Evolutionary conservation across 2,329 filamentous ascomycete genomes (phyloP).

Genomic region (Phaeomoniella chlamydospora): DNA sequence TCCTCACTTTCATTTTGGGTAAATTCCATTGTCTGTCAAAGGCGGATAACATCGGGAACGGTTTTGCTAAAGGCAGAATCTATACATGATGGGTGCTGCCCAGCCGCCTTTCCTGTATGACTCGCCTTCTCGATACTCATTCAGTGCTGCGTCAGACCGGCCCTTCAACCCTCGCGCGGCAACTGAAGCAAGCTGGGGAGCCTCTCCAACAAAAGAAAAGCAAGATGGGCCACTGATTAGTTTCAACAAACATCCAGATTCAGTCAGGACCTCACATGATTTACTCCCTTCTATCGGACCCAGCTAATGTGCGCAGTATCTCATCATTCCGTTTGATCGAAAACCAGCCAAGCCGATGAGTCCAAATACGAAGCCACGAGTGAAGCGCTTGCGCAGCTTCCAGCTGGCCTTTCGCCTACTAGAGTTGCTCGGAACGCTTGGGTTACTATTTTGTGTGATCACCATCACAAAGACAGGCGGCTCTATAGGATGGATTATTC

Average conservation of each 20-base stretch:
- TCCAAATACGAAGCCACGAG: slow-evolving; percentile 51
- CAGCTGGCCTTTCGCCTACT: slow-evolving; percentile 56
- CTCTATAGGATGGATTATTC: slow-evolving; percentile 58
- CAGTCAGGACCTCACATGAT: slow-evolving; percentile 32
- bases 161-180: slow-evolving; percentile 79
- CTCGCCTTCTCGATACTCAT: slow-evolving; percentile 35
- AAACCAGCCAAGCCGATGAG: slow-evolving; percentile 52
- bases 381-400: slow-evolving; percentile 53
- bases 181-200: slow-evolving; percentile 62
- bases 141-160: slow-evolving; percentile 35
- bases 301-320: slow-evolving; percentile 17
- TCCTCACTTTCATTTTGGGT: no score
- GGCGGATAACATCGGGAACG: no score
- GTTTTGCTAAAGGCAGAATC: no score
- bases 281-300: neutral
- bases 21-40: no score
- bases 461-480: slow-evolving; percentile 55
- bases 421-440: slow-evolving; percentile 54
- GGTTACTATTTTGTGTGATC: slow-evolving; percentile 61
- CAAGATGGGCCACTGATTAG: slow-evolving; percentile 62
- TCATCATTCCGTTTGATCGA: slow-evolving; percentile 46
- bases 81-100: slow-evolving; percentile 38
- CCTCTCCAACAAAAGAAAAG: slow-evolving; percentile 44
- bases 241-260: slow-evolving; percentile 75
- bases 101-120: slow-evolving; percentile 64